phyloP scores from a whole-genome alignment of 176 grass and related monocot genomes.

The Ensete glaucum region DNA sequence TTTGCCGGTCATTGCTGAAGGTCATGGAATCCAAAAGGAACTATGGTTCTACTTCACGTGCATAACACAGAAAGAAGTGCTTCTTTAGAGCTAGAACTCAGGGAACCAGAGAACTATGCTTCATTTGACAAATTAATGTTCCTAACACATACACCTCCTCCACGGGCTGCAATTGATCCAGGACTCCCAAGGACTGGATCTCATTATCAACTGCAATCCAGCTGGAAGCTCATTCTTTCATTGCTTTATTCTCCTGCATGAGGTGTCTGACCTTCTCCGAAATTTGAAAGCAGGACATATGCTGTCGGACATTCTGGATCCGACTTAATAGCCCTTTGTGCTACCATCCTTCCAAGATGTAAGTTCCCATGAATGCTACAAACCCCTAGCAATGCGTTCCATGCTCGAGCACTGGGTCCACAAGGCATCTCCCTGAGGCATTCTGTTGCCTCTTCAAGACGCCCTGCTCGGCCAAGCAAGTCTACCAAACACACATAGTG shows the following conservation, averaged over 20 bases:
- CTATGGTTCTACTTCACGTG: too few relatives aligned
- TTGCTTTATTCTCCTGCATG: conserved; percentile 12
- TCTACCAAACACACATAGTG: conserved; percentile 50
- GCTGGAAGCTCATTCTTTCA: conserved; percentile 14
- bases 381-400: conserved; percentile 35
- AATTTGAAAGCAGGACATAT: conserved; percentile 15
- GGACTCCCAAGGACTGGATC: not conserved
- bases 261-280: conserved; percentile 17
- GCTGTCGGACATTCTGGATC: conserved; percentile 8
- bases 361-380: conserved; percentile 25
- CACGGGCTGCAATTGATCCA: not conserved
- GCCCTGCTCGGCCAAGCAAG: conserved; percentile 38
- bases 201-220: conserved; percentile 18
- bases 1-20: too few relatives aligned
- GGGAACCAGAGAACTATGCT: not conserved
- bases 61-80: too few relatives aligned
- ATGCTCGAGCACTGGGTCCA: conserved; percentile 27
- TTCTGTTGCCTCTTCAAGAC: conserved; percentile 34
- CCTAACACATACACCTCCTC: not conserved
- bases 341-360: conserved; percentile 10
- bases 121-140: not conserved
- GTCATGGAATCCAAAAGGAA: too few relatives aligned
- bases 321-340: not conserved
- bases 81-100: too few relatives aligned
- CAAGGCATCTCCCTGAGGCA: conserved; percentile 34